Evolutionary conservation across 352 stramenopile genomes (phyloP), one percentile per base, ranked within the genome.

Genomic region (Saprolegnia parasitica): DNA sequence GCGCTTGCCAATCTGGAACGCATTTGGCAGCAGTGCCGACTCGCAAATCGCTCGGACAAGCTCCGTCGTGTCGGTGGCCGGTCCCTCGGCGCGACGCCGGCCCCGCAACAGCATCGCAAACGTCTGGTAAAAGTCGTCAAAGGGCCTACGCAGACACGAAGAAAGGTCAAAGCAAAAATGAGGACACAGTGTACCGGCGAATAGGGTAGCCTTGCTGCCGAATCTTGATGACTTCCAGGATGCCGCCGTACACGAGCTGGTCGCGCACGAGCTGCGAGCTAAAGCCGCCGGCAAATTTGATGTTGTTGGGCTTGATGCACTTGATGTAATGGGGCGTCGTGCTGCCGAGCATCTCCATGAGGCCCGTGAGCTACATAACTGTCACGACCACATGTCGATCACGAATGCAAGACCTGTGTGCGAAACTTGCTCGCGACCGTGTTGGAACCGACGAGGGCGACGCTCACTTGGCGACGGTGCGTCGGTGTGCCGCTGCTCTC

Each of bases 271-370:
- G 72, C 29, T 95, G 75, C 35, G 88, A 88, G 70, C 95, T 93
- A 65, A 97, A 97, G 13, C 87, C 77, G 46, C 91, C 83, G 0
- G 90, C 81, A 50, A 96, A 93, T 72, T 98, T 98, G 20, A 95
- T 71, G 56, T 91, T 96, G 79, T 98, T 98, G 5, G 93, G 93
- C 77, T 98, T 98, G 75, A 98, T 96, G 67, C 92, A 98, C 71
- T 96, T 94, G 73, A 98, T 93, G 72, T 98, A 98, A 45, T 93
- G 92, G 6, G 91, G 90, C n/a, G 90, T 90, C 52, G 92, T 98
- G 45, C 76, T 77, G 76, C 80, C 86, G 13, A 97, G 67, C 39
- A 93, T 83, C 6, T 91, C 81, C 85, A 93, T 94, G 42, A 96
- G 74, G 26, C 91, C 85, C 0, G 73, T 56, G 5, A 97, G 63